Evolutionary conservation across 2,329 filamentous ascomycete species (phyloP).

Genomic region (Aspergillus sp.): DNA sequence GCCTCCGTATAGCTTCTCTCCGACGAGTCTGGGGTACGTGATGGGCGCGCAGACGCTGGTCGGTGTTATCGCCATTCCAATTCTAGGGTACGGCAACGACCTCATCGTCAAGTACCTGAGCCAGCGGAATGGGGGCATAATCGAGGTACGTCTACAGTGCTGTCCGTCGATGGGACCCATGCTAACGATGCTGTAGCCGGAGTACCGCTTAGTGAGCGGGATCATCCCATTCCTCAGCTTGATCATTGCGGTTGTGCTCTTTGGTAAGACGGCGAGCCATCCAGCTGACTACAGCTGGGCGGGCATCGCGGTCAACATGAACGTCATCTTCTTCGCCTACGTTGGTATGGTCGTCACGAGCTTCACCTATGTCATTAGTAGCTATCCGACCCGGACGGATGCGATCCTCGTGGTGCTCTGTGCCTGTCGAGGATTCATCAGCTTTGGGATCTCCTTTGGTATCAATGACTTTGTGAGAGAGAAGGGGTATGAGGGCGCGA

Average conservation of each 20-base stretch:
- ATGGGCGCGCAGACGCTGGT: constrained; percentile 37
- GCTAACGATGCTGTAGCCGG: constrained; percentile 4
- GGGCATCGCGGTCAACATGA: constrained; percentile 8
- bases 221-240: constrained; percentile 1
- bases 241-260: constrained; percentile 3
- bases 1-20: constrained; percentile 35
- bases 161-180: background rate
- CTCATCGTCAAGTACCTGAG: constrained; percentile 26
- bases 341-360: constrained; percentile 9
- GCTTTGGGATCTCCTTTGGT: constrained; percentile 14
- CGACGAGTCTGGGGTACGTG: constrained; percentile 29
- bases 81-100: constrained; percentile 38
- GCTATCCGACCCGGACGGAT: constrained; percentile 9
- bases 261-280: background rate
- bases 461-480: constrained; percentile 7
- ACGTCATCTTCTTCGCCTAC: constrained; percentile 11
- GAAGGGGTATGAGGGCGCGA: constrained; percentile 10
- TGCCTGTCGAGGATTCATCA: constrained; percentile 11
- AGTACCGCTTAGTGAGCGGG: constrained; percentile 6
- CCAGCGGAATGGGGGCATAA: constrained; percentile 6
- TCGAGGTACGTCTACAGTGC: constrained; percentile 1
- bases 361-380: constrained; percentile 12
- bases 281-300: constrained; percentile 9
- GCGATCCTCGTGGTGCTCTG: constrained; percentile 11
- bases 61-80: constrained; percentile 33